phyloP scores from a whole-genome alignment of 257 asterid genomes.

The Osmanthus fragrans region DNA sequence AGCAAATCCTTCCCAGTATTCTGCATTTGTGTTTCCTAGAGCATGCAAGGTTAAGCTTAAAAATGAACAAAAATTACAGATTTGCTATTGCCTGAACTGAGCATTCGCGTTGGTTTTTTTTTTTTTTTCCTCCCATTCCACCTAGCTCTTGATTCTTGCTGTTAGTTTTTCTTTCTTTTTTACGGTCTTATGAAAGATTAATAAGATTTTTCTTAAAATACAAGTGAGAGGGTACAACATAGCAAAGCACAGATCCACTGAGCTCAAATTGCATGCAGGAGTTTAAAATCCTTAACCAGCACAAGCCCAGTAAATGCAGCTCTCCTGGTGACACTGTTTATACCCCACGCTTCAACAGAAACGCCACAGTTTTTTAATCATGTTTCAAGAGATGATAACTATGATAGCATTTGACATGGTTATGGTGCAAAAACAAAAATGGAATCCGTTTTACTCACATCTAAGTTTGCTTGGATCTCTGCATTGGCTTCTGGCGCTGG shows the following conservation, averaged over 20 bases:
- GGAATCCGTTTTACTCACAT: constrained; percentile 48
- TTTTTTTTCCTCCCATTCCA: background rate
- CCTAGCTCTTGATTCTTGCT: background rate
- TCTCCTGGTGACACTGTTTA: background rate
- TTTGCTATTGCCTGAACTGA: background rate
- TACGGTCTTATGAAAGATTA: background rate
- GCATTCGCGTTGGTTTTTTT: too few species aligned
- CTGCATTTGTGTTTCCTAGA: background rate
- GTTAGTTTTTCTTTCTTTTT: background rate
- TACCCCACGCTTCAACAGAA: background rate
- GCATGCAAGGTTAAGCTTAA: background rate
- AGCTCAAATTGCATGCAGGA: background rate
- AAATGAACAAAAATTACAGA: background rate
- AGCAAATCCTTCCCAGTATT: background rate
- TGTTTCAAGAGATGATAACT: background rate
- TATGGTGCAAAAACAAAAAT: background rate
- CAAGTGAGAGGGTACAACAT: background rate
- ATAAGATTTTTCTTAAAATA: background rate
- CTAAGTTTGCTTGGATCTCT: constrained; percentile 82
- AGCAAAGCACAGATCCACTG: background rate
- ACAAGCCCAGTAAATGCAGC: background rate
- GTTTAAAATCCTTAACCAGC: background rate
- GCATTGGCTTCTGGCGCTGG: constrained; percentile 98
- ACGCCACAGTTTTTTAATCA: background rate
- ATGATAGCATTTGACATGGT: background rate